Percentiles rank a stretch among this genome's conserved stretches.
Evolutionary conservation across 163 green algal species (phyloP).

Genomic region (Picocystis sp.): DNA sequence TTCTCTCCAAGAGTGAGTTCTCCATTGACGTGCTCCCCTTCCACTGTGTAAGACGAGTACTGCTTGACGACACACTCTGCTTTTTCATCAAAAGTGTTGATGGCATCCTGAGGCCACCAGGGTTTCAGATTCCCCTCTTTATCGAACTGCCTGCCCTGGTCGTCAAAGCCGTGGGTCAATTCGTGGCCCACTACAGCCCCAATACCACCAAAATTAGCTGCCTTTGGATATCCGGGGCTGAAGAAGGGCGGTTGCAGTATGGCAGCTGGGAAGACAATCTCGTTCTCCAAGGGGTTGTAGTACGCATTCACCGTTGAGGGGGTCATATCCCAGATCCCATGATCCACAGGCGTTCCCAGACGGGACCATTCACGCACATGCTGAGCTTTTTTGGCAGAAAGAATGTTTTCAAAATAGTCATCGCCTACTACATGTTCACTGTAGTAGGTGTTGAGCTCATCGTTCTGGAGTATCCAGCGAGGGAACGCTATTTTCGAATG

Average conservation of each 20-base stretch:
- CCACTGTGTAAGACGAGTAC: conserved; percentile 1
- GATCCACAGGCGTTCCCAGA: conserved; percentile 5
- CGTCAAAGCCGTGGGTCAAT: conserved; percentile 9
- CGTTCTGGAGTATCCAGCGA: no score
- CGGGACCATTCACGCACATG: no score
- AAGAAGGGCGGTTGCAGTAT: conserved; percentile 18
- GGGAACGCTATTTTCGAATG: no score
- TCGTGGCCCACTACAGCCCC: conserved; percentile 13
- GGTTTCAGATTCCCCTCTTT: conserved; percentile 5
- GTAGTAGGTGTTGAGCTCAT: no score
- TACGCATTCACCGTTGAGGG: conserved; percentile 16
- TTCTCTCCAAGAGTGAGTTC: conserved; percentile 15
- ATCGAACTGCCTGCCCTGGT: conserved; percentile 7
- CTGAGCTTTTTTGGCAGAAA: no score
- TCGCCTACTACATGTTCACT: no score
- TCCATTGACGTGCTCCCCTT: conserved; percentile 10
- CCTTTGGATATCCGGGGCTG: conserved; percentile 1
- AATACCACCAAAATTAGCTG: conserved; percentile 14
- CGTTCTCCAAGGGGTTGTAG: conserved; percentile 12
- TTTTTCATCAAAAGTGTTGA: conserved; percentile 3
- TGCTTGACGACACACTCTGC: conserved; percentile 8
- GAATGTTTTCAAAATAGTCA: no score
- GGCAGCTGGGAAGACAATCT: conserved; percentile 18
- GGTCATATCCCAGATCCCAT: conserved; percentile 9
- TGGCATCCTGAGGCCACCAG: conserved; percentile 10